phyloP scores from a whole-genome alignment of 306 rosid species.

The Phaseolus lunatus region DNA sequence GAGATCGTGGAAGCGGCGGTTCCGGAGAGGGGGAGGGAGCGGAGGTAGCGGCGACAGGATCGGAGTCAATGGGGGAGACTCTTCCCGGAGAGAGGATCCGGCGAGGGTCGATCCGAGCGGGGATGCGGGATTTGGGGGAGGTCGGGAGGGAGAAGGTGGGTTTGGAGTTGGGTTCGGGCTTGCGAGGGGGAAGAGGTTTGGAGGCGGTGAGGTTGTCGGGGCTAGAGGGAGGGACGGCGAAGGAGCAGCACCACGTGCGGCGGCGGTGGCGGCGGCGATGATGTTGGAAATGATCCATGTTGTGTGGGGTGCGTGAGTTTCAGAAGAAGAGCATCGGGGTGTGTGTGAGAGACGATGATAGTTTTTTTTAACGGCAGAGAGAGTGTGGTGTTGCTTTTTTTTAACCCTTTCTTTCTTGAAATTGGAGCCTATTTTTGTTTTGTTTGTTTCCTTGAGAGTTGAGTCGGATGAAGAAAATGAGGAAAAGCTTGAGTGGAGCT shows the following conservation, averaged over 20 bases:
- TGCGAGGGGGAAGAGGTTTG: slow-evolving; percentile 50
- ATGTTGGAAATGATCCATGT: slow-evolving; percentile 56
- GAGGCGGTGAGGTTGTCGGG: slow-evolving; percentile 66
- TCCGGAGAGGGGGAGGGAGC: slow-evolving; percentile 27
- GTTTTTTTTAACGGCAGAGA: too few relatives aligned
- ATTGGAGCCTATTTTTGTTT: too few relatives aligned
- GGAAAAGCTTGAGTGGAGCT: neutral
- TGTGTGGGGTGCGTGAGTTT: neutral
- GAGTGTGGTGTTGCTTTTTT: neutral
- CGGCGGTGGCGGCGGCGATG: slow-evolving; percentile 62
- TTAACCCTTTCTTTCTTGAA: neutral
- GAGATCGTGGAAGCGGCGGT: slow-evolving; percentile 49
- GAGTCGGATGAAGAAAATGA: neutral
- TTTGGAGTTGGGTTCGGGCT: slow-evolving; percentile 52
- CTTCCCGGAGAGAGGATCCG: slow-evolving; percentile 94
- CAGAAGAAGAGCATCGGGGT: neutral
- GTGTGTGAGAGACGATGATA: too few relatives aligned
- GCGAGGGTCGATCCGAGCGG: slow-evolving; percentile 81
- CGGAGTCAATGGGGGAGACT: slow-evolving; percentile 84
- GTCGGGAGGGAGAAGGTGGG: slow-evolving; percentile 60
- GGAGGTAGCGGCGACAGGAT: slow-evolving; percentile 39
- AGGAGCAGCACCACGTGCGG: slow-evolving; percentile 89
- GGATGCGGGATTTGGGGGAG: slow-evolving; percentile 71
- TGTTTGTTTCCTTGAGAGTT: neutral
- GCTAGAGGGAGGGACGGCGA: slow-evolving; percentile 78